A percentile compares a stretch with the other conserved stretches of the same genome.
Conservation (phyloP, 2,329 filamentous ascomycete species). For the Fusarium sp. region DNA sequence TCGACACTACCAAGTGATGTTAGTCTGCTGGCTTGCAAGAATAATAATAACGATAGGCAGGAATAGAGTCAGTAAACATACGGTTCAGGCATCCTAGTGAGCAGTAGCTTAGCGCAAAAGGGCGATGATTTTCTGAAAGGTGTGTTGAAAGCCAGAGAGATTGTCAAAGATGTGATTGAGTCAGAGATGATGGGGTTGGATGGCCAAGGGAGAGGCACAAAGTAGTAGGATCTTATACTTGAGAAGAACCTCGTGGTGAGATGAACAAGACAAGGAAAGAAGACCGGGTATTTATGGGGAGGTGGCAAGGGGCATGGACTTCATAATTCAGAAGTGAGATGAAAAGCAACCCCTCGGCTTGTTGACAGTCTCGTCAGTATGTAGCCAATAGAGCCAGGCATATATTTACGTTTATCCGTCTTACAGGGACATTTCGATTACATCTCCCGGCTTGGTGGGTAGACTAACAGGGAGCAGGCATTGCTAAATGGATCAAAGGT, state of each 20-base stretch:
- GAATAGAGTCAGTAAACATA: background rate
- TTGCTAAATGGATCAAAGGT: background rate
- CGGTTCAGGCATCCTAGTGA: background rate
- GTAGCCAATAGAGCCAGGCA: background rate
- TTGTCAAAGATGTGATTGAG: background rate
- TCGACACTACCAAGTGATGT: background rate
- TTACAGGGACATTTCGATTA: background rate
- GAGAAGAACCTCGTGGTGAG: background rate
- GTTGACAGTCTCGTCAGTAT: background rate
- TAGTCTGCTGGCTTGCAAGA: background rate
- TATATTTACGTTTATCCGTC: background rate
- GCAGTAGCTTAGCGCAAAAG: background rate
- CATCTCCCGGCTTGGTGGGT: background rate
- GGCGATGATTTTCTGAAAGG: background rate
- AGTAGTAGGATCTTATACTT: background rate
- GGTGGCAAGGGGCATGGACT: background rate
- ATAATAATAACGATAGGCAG: background rate
- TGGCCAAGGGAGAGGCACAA: background rate
- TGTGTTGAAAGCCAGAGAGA: accelerated
- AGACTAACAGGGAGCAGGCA: background rate
- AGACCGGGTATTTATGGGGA: background rate
- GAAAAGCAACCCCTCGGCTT: background rate
- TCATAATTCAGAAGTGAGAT: background rate
- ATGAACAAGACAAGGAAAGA: background rate
- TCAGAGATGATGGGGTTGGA: background rate